These are phyloP conservation scores for Xylariales sp. DNA, from an alignment of 2,329 filamentous ascomycete species.

Conservation along the genomic window DNA sequence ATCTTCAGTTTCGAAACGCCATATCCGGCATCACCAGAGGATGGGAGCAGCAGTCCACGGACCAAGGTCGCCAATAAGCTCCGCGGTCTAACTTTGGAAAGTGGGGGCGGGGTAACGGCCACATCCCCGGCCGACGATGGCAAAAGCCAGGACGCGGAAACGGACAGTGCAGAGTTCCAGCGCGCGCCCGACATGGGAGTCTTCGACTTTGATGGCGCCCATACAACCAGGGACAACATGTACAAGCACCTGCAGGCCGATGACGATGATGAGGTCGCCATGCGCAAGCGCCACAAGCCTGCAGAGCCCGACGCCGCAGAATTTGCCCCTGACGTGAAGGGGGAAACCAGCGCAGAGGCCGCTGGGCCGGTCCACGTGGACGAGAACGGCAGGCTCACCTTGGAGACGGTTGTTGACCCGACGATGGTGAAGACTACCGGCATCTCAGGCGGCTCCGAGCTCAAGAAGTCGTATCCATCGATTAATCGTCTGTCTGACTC, in stretches of 20 bases:
- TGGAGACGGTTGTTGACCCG: constrained; percentile 18
- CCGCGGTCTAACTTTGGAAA: constrained; percentile 41
- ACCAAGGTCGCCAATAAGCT: constrained; percentile 49
- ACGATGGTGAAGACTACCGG: constrained; percentile 12
- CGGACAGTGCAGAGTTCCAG: constrained; percentile 11
- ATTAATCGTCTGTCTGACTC: constrained; percentile 34
- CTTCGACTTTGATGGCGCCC: constrained; percentile 25
- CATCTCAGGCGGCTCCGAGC: constrained; percentile 11
- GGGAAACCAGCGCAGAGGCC: constrained; percentile 10
- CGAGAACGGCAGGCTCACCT: constrained; percentile 11
- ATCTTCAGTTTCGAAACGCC: constrained; percentile 42
- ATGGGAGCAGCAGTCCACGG: constrained; percentile 49
- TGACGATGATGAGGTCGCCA: constrained; percentile 23
- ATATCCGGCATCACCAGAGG: constrained; percentile 25
- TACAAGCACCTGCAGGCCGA: constrained; percentile 19
- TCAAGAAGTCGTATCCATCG: constrained; percentile 31
- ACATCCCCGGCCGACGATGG: constrained; percentile 13
- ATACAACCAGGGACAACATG: constrained; percentile 6
- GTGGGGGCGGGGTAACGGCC: constrained; percentile 39
- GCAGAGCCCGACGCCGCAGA: constrained; percentile 18
- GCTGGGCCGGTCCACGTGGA: constrained; percentile 11
- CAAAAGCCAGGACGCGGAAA: constrained; percentile 10
- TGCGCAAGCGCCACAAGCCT: constrained; percentile 34
- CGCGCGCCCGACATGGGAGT: constrained; percentile 14
- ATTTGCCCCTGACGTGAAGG: constrained; percentile 6